Evolutionary conservation across 768 basidiomycete genomes (phyloP), one percentile per base, ranked within the genome.

Genomic region (Chalciporus piperatus): DNA sequence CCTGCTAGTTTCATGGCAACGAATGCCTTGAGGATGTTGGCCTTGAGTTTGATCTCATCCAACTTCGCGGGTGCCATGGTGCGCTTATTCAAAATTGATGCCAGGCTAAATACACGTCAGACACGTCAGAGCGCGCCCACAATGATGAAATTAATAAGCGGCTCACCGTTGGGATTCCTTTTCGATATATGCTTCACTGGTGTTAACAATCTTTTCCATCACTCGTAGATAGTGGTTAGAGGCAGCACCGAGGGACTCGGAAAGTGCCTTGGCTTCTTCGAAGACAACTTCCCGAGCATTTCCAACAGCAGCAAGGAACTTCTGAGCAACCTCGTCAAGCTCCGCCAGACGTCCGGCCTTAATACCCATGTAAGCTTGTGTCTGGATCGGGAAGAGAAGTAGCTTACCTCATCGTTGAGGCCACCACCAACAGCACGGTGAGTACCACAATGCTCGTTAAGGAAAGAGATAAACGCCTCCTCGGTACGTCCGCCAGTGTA

Each of bases 21-120:
- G 51, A 92, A 92, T 0, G 87, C 81, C 14, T 71, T 67, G 43
- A 93, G 79, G 60, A 98, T 81, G 74, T 98, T 98, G 48, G 82
- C 78, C 75, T 96, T 98, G 67, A 89, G 80, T 71, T 91, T 89
- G 64, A 98, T 85, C 73, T 98, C 93, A 65, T 99, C 97, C 39
- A 94, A 72, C 73, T 98, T 98, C 38, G 76, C 70, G 0, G 80
- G 76, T 8, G 87, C 76, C 39, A 98, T 74, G n/a, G 75, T 83
- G 44, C 86, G 84, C 70, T 94, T 96, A 61, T 74, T 71, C 51
- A 95, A 77, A 61, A 96, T 89, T 54, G 81, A 80, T 51, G 76
- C 76, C 55, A 93, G 74, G n/a, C 92, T 92, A 59, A 8, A 49
- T 50, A 42, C 6, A 38, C 27, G 39, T 14, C 22, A 10, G 14